phyloP scores from a whole-genome alignment of 2,329 filamentous ascomycete species.

The Alternaria alternata region DNA sequence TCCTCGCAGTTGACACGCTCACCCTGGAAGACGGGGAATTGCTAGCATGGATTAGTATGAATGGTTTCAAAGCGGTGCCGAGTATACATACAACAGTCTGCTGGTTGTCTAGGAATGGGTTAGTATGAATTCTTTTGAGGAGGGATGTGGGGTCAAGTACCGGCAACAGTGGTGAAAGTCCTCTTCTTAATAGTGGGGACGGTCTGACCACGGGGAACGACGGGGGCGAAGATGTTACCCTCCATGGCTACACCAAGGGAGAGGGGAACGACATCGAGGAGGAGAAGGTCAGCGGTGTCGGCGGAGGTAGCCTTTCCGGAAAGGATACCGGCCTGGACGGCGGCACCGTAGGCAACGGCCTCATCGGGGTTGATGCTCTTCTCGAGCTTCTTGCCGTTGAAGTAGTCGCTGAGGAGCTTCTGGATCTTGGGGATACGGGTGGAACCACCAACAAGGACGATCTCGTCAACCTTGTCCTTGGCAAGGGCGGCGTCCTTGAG shows the following conservation, averaged over 20 bases:
- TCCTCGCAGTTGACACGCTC: conserved; percentile 98
- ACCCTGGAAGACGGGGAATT: conserved; percentile 95
- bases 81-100: no score
- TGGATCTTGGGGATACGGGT: conserved; percentile 99
- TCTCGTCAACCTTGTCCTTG: conserved; percentile 95
- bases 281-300: conserved; percentile 91
- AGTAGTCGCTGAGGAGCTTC: conserved; percentile 99
- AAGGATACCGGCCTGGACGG: conserved; percentile 97
- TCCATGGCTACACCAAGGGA: conserved; percentile 99
- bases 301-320: conserved; percentile 97
- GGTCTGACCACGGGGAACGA: conserved; percentile 71
- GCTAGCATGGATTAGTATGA: no score
- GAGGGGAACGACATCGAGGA: conserved; percentile 94
- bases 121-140: no score
- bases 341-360: conserved; percentile 98
- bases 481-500: conserved; percentile 89
- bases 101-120: no score
- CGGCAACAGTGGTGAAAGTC: no score
- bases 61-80: no score
- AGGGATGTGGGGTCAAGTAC: no score
- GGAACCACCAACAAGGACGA: conserved; percentile 97
- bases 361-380: conserved; percentile 99
- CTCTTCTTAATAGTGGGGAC: conserved; percentile 46
- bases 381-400: conserved; percentile 99
- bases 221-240: conserved; percentile 97